Evolutionary conservation across 1,284 basidiomycete species (phyloP).

Genomic region (Tylopilus sp.): DNA sequence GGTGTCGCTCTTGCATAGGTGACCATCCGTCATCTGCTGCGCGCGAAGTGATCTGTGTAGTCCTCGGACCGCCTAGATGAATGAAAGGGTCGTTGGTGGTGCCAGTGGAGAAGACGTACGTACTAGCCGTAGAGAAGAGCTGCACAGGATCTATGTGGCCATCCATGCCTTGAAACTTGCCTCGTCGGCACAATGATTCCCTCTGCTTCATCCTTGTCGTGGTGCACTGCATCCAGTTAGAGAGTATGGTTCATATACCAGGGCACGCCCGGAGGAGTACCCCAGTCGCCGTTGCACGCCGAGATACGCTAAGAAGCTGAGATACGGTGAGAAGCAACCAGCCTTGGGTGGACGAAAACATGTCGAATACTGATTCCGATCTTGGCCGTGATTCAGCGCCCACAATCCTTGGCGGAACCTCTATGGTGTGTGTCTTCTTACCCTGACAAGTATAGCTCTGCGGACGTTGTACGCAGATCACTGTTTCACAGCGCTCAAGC

Average conservation of each 20-base stretch:
- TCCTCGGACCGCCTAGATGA: neutral
- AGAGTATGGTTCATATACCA: neutral
- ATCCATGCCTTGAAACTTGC: conserved; percentile 48
- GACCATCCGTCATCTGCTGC: conserved; percentile 55
- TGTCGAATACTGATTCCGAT: neutral
- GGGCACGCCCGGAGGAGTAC: conserved; percentile 7
- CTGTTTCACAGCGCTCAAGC: neutral
- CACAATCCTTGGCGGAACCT: too few relatives aligned
- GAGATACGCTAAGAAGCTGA: conserved; percentile 16
- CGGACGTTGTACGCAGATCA: neutral
- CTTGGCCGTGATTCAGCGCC: neutral
- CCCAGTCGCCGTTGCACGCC: conserved; percentile 7
- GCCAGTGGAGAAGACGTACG: conserved; percentile 36
- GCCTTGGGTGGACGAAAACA: neutral
- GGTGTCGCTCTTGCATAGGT: conserved; percentile 53
- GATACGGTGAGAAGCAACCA: conserved; percentile 8
- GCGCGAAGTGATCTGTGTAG: conserved; percentile 45
- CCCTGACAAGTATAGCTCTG: neutral
- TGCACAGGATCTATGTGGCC: conserved; percentile 66
- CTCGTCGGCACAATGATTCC: conserved; percentile 45
- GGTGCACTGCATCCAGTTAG: conserved; percentile 45
- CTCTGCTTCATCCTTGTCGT: conserved; percentile 55
- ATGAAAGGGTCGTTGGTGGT: neutral
- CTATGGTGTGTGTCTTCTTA: neutral
- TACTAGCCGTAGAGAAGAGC: conserved; percentile 62